Evolutionary conservation across 2,329 filamentous ascomycete species (phyloP).

Genomic region (Verticillium isaacii): DNA sequence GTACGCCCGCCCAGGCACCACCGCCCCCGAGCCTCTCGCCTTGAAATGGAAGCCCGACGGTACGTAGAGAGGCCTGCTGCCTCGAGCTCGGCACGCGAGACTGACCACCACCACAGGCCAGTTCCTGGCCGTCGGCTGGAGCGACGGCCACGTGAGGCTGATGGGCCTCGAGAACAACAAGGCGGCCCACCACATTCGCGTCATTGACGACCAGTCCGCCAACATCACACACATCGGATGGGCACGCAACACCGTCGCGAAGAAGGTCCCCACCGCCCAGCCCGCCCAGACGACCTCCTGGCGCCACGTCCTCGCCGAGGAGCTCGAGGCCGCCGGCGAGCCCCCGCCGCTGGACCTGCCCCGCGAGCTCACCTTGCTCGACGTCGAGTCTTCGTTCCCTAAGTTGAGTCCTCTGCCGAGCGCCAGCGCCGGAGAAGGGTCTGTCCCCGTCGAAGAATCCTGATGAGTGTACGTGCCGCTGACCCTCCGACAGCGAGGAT

Average conservation of each 20-base stretch:
- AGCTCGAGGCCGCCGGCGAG: constrained; percentile 18
- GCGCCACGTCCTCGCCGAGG: constrained; percentile 22
- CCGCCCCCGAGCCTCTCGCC: constrained; percentile 37
- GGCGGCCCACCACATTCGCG: constrained; percentile 65
- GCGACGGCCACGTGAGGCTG: constrained; percentile 71
- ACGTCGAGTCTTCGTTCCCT: constrained; percentile 71
- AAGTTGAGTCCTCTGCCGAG: constrained; percentile 67
- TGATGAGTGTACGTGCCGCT: neutral
- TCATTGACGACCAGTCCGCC: constrained; percentile 37
- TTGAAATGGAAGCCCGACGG: constrained; percentile 66
- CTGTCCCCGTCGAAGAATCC: constrained; percentile 25
- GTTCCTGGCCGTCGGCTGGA: constrained; percentile 78
- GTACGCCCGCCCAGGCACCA: constrained; percentile 31
- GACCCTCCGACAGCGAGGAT: constrained; percentile 35
- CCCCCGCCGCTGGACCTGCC: constrained; percentile 52
- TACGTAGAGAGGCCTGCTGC: constrained; percentile 24
- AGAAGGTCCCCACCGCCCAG: constrained; percentile 16
- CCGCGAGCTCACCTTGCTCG: constrained; percentile 66
- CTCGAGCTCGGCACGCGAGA: too few relatives aligned
- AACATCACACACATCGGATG: constrained; percentile 50
- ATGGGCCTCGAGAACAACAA: constrained; percentile 79
- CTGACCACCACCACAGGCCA: constrained; percentile 47
- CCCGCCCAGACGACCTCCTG: constrained; percentile 15
- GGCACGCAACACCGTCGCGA: constrained; percentile 38
- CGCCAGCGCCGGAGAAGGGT: constrained; percentile 58